Conservation (phyloP, 2,329 filamentous ascomycete species). For the Cladorrhinum sp. region DNA sequence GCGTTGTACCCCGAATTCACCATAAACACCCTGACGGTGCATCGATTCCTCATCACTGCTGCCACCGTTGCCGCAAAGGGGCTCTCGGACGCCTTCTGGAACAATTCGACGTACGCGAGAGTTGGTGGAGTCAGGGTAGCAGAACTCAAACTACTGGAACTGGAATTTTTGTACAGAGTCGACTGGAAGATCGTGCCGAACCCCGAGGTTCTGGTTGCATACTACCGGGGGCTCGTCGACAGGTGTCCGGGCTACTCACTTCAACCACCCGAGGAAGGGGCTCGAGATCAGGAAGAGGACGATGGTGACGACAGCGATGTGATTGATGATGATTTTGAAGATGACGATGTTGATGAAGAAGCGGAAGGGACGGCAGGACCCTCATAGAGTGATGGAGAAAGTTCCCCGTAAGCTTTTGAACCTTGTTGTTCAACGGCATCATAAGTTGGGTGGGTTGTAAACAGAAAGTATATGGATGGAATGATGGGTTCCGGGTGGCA, state of each 20-base stretch:
- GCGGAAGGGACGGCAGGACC: background rate
- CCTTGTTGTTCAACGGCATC: background rate
- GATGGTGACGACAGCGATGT: conserved; percentile 34
- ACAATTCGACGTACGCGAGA: conserved; percentile 91
- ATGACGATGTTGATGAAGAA: conserved; percentile 22
- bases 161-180: conserved; percentile 88
- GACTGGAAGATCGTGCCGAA: conserved; percentile 98
- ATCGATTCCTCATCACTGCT: conserved; percentile 93
- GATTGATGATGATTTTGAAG: conserved; percentile 34
- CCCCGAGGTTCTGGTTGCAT: conserved; percentile 88
- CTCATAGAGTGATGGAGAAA: background rate
- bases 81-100: conserved; percentile 96
- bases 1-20: conserved; percentile 91
- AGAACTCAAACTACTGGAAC: conserved; percentile 84
- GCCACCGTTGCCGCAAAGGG: conserved; percentile 96
- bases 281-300: conserved; percentile 28
- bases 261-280: conserved; percentile 36
- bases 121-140: conserved; percentile 89
- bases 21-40: conserved; percentile 92
- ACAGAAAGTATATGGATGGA: background rate
- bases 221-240: conserved; percentile 83
- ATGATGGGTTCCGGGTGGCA: no score
- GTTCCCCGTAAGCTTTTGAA: background rate
- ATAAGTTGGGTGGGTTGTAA: background rate
- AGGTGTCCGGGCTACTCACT: conserved; percentile 56